A percentile compares a stretch with the other conserved stretches of the same genome.
Conservation (phyloP, 1,284 basidiomycete genomes). For the Moniliophthora roreri region DNA sequence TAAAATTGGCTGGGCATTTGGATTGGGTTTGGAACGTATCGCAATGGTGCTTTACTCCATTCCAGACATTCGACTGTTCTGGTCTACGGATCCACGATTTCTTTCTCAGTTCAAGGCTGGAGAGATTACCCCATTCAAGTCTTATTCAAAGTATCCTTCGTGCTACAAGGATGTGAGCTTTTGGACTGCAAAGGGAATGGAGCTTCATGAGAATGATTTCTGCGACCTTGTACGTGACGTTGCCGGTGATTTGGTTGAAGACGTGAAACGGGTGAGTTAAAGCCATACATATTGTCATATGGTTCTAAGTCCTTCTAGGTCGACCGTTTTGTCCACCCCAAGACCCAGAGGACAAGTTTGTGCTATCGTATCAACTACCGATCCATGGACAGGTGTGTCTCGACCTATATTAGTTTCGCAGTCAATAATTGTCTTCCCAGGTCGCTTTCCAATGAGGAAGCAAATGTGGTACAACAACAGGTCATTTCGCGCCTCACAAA, state of each 20-base stretch:
- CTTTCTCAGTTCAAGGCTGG: slow-evolving; percentile 80
- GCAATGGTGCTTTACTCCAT: slow-evolving; percentile 98
- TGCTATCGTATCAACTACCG: slow-evolving; percentile 95
- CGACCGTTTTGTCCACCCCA: slow-evolving; percentile 91
- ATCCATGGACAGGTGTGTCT: slow-evolving; percentile 87
- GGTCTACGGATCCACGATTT: slow-evolving; percentile 91
- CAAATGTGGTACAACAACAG: slow-evolving; percentile 72
- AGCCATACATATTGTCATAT: neutral
- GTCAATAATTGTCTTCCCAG: slow-evolving; percentile 37
- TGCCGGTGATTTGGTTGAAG: slow-evolving; percentile 90
- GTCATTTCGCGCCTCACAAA: slow-evolving; percentile 55
- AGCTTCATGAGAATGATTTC: slow-evolving; percentile 94
- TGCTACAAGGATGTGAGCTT: slow-evolving; percentile 92
- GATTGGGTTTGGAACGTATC: slow-evolving; percentile 95
- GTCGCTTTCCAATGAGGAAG: slow-evolving; percentile 89
- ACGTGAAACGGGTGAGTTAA: slow-evolving; percentile 74
- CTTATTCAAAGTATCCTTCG: slow-evolving; percentile 88
- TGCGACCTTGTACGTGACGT: slow-evolving; percentile 93
- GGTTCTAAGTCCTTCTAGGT: slow-evolving; percentile 51
- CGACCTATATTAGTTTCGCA: neutral
- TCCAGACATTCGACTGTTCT: slow-evolving; percentile 99
- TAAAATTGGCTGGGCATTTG: slow-evolving; percentile 98
- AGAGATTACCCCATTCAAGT: slow-evolving; percentile 79
- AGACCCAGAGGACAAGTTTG: slow-evolving; percentile 76
- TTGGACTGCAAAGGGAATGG: slow-evolving; percentile 64